These are phyloP conservation scores for Bryum argenteum DNA, from an alignment of 225 moss, liverwort and hornwort genomes.

Conservation along the genomic window DNA sequence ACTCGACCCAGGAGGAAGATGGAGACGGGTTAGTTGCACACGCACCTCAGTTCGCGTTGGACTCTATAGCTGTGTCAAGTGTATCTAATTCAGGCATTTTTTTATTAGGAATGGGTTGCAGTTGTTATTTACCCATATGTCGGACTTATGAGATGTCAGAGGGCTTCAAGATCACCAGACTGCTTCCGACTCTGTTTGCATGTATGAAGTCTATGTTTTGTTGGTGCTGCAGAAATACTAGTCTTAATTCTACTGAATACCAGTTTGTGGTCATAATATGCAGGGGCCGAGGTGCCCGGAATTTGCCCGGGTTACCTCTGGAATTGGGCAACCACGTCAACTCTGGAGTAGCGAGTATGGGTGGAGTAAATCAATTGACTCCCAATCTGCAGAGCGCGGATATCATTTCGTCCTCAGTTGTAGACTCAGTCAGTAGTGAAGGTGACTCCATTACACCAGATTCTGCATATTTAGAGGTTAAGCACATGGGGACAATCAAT, in stretches of 20 bases:
- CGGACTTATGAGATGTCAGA: background rate
- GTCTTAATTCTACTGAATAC: background rate
- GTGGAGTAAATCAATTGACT: conserved; percentile 18
- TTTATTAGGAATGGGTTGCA: conserved; percentile 9
- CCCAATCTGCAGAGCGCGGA: conserved; percentile 18
- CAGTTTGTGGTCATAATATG: conserved; percentile 26
- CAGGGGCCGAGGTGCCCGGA: conserved; percentile 35
- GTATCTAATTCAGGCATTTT: background rate
- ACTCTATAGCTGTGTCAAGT: background rate
- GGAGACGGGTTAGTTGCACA: conserved; percentile 42
- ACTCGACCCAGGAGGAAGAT: conserved; percentile 24
- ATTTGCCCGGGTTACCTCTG: conserved; percentile 2
- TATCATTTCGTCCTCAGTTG: conserved; percentile 24
- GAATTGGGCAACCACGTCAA: conserved; percentile 25
- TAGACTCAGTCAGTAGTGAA: conserved; percentile 27
- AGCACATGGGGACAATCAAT: conserved; percentile 14
- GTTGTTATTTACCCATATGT: background rate
- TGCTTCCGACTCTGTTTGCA: background rate
- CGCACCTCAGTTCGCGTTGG: background rate
- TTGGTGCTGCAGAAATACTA: background rate
- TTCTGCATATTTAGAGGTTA: conserved; percentile 26
- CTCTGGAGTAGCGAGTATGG: conserved; percentile 18
- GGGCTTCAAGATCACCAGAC: background rate
- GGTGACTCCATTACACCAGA: conserved; percentile 15
- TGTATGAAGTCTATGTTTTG: background rate